Evolutionary conservation across 441 rosid species (phyloP).

Genomic region (Cnidoscolus chayamansa): DNA sequence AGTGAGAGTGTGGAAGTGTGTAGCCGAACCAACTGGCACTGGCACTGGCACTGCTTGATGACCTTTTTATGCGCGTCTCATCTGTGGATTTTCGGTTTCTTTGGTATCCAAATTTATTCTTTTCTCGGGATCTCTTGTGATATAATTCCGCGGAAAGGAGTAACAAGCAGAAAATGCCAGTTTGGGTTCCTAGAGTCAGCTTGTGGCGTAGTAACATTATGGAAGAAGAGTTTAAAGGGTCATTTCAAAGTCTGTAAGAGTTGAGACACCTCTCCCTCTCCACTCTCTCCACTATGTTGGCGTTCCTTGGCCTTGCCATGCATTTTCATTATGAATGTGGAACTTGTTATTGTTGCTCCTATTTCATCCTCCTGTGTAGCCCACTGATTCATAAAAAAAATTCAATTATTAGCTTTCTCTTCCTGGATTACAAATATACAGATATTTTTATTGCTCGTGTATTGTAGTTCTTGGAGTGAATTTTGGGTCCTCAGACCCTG

Average conservation of each 20-base stretch:
- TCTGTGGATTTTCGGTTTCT: slow-evolving; percentile 5
- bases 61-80: neutral
- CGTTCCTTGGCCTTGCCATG: neutral
- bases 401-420: neutral
- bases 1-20: slow-evolving; percentile 91
- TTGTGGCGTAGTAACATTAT: slow-evolving; percentile 14
- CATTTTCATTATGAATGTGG: neutral
- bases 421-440: neutral
- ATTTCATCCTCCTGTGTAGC: neutral
- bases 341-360: neutral
- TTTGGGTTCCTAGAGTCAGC: slow-evolving; percentile 25
- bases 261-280: slow-evolving; percentile 1
- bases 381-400: neutral
- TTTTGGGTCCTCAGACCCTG: no score
- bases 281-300: neutral
- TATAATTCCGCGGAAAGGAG: slow-evolving; percentile 25
- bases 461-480: no score
- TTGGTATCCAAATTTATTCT: slow-evolving; percentile 19
- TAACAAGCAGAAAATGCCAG: slow-evolving; percentile 30
- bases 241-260: slow-evolving; percentile 10
- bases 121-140: slow-evolving; percentile 14
- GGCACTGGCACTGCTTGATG: slow-evolving; percentile 23
- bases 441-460: neutral
- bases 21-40: slow-evolving; percentile 37
- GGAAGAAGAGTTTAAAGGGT: neutral